Percentiles rank a stretch among this genome's conserved stretches.
Evolutionary conservation across 2,329 filamentous ascomycete species (phyloP).

Genomic region (Clarireedia paspali): DNA sequence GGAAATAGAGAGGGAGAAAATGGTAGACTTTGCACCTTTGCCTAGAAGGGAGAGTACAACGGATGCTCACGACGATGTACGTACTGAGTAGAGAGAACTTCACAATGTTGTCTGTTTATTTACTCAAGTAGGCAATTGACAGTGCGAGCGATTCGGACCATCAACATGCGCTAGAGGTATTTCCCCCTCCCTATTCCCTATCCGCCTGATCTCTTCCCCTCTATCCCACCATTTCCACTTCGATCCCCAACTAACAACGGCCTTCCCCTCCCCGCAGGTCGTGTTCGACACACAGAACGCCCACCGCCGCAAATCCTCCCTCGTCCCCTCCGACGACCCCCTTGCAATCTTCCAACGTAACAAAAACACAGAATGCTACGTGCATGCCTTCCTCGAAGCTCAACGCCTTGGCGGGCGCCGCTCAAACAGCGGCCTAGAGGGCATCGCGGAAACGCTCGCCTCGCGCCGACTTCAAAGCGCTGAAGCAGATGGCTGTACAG

Average conservation of each 20-base stretch:
- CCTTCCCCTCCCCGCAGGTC: conserved; percentile 34
- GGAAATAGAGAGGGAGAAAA: neutral
- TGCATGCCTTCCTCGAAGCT: conserved; percentile 56
- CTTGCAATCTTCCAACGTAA: conserved; percentile 31
- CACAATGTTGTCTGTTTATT: no score
- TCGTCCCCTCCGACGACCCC: conserved; percentile 44
- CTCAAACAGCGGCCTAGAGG: conserved; percentile 25
- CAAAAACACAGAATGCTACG: conserved; percentile 50
- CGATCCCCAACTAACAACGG: neutral
- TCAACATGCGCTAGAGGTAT: conserved; percentile 38
- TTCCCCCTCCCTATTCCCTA: neutral
- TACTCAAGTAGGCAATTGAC: conserved; percentile 16
- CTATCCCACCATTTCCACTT: neutral
- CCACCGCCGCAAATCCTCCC: conserved; percentile 59
- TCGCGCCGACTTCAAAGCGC: conserved; percentile 11
- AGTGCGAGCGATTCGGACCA: conserved; percentile 29
- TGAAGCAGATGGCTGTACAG: conserved; percentile 3
- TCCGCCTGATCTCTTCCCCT: neutral
- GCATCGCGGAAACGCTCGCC: conserved; percentile 23
- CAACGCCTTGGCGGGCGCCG: conserved; percentile 35
- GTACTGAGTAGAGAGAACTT: neutral
- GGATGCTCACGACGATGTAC: conserved; percentile 9
- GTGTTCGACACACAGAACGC: conserved; percentile 53
- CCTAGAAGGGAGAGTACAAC: neutral
- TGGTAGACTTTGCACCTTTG: neutral